Conservation (phyloP, 2,329 filamentous ascomycete species). For the Colletotrichum sp. region DNA sequence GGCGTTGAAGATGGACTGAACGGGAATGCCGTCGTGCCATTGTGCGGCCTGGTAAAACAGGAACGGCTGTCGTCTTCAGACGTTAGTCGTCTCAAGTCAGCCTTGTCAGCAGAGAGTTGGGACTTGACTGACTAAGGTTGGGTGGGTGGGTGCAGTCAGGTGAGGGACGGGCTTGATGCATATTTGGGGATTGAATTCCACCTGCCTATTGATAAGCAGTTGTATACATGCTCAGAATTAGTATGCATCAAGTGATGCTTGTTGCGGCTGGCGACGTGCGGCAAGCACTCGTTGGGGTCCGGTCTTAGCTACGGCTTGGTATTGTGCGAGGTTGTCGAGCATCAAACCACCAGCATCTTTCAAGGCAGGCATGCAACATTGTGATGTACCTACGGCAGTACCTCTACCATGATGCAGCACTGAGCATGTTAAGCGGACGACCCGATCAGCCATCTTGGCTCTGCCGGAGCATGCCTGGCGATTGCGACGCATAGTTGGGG, state of each 20-base stretch:
- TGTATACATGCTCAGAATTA: not conserved
- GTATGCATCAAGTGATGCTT: not conserved
- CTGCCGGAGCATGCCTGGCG: not conserved
- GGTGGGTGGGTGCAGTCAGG: not conserved
- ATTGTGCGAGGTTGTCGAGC: not conserved
- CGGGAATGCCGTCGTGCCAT: slow-evolving; percentile 17
- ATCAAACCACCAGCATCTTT: not conserved
- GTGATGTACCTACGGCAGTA: not conserved
- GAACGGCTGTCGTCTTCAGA: slow-evolving; percentile 14
- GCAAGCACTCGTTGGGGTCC: not conserved
- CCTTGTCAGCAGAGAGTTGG: not conserved
- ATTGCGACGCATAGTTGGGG: slow-evolving; percentile 13
- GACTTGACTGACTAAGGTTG: not conserved
- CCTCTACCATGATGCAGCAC: not conserved
- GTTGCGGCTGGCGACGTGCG: not conserved
- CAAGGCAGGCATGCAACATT: not conserved
- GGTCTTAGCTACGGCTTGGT: not conserved
- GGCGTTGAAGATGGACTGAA: not conserved
- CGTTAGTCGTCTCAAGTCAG: slow-evolving; percentile 18
- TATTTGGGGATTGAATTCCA: not conserved
- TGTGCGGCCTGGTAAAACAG: slow-evolving; percentile 5
- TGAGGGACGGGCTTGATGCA: not conserved
- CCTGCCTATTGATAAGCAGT: not conserved
- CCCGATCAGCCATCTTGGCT: not conserved
- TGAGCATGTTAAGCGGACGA: not conserved